Evolutionary conservation across 1,139 yeast genomes (phyloP).

Genomic region (Geotrichum armillariae): DNA sequence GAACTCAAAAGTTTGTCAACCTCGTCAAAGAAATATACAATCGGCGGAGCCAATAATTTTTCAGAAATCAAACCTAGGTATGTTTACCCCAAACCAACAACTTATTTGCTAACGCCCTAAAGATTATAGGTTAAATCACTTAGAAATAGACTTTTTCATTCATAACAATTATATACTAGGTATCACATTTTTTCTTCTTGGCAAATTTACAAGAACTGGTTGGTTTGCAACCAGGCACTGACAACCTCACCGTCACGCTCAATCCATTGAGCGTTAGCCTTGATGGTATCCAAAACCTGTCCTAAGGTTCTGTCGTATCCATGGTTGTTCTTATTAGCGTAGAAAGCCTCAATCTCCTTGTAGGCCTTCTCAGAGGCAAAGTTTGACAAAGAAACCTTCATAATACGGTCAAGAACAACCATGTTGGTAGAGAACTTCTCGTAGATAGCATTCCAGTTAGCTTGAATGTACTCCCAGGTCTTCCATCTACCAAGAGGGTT

Average conservation of each 20-base stretch:
- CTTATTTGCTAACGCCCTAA: too few relatives aligned
- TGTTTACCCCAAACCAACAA: too few relatives aligned
- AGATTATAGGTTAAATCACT: too few relatives aligned
- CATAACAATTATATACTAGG: too few relatives aligned
- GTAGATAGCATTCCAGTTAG: slow-evolving; percentile 52
- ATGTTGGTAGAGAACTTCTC: slow-evolving; percentile 53
- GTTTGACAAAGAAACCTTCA: slow-evolving; percentile 52
- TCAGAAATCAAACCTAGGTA: neutral
- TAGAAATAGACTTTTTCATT: too few relatives aligned
- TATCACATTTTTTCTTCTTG: too few relatives aligned
- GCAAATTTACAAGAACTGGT: slow-evolving; percentile 18
- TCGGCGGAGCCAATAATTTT: neutral
- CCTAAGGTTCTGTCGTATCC: slow-evolving; percentile 38
- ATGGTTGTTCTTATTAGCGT: slow-evolving; percentile 53
- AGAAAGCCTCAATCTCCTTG: slow-evolving; percentile 52
- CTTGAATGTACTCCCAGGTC: slow-evolving; percentile 58
- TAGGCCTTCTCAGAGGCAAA: slow-evolving; percentile 48
- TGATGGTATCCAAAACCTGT: slow-evolving; percentile 36
- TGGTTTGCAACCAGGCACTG: slow-evolving; percentile 37
- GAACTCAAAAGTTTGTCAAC: neutral
- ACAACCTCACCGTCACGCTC: slow-evolving; percentile 35
- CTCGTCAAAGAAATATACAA: neutral
- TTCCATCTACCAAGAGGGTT: slow-evolving; percentile 51
- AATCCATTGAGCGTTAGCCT: slow-evolving; percentile 35
- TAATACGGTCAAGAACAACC: slow-evolving; percentile 64